These are phyloP conservation scores for Quercus bicolor DNA, from an alignment of 306 rosid genomes.

Conservation along the genomic window DNA sequence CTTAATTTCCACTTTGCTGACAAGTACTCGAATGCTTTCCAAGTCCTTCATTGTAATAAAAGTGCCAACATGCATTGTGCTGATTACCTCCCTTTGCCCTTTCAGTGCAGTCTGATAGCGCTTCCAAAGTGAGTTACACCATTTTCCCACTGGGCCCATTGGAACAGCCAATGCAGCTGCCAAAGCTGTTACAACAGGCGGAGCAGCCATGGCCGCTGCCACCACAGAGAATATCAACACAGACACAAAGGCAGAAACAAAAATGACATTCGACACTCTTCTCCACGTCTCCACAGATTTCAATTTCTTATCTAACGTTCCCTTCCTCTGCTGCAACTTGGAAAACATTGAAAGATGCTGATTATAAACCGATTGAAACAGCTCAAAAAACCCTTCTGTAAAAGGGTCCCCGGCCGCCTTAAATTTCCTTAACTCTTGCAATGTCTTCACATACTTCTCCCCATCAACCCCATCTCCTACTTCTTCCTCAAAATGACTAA, in stretches of 20 bases:
- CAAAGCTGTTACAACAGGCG: slow-evolving; percentile 70
- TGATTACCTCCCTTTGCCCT: slow-evolving; percentile 48
- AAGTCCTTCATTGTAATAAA: slow-evolving; percentile 52
- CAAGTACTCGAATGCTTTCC: slow-evolving; percentile 49
- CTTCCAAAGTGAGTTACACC: slow-evolving; percentile 72
- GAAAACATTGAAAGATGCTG: slow-evolving; percentile 52
- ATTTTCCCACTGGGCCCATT: slow-evolving; percentile 80
- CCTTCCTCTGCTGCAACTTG: slow-evolving; percentile 50
- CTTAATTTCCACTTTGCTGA: slow-evolving; percentile 45
- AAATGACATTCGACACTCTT: slow-evolving; percentile 66
- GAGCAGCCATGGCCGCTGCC: slow-evolving; percentile 83
- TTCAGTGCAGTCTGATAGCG: slow-evolving; percentile 47
- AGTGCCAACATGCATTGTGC: slow-evolving; percentile 57
- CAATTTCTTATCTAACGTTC: slow-evolving; percentile 74
- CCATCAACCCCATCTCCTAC: slow-evolving; percentile 47
- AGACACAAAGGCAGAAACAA: slow-evolving; percentile 65
- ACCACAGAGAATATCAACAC: slow-evolving; percentile 81
- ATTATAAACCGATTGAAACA: slow-evolving; percentile 52
- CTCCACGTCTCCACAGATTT: slow-evolving; percentile 59
- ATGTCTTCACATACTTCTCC: slow-evolving; percentile 47
- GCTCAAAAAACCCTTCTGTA: slow-evolving; percentile 53
- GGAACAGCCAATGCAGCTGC: slow-evolving; percentile 77
- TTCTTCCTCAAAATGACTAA: slow-evolving; percentile 56
- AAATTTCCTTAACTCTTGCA: slow-evolving; percentile 59
- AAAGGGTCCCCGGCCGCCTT: slow-evolving; percentile 77